phyloP scores from a whole-genome alignment of 2,329 filamentous ascomycete genomes.

The Chaetomiaceae sp. region DNA sequence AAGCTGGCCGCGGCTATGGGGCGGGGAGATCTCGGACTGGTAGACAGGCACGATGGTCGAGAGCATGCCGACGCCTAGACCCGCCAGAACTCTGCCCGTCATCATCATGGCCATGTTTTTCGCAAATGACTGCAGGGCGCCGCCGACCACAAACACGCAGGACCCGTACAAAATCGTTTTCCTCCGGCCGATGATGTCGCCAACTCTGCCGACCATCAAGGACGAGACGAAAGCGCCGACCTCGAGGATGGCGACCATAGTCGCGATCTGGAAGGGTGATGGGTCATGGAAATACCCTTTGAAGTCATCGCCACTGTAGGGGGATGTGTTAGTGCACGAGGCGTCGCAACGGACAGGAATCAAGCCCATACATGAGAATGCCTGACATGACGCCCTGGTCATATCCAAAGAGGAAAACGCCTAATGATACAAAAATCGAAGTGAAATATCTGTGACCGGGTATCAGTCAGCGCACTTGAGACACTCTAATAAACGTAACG shows the following conservation, averaged over 20 bases:
- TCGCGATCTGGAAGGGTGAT: conserved; percentile 79
- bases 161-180: conserved; percentile 92
- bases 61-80: conserved; percentile 78
- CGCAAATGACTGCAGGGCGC: conserved; percentile 76
- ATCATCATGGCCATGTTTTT: conserved; percentile 86
- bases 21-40: conserved; percentile 91
- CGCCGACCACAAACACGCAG: conserved; percentile 77
- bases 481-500: too few relatives aligned
- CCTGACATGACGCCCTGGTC: conserved; percentile 86
- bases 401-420: conserved; percentile 84
- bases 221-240: conserved; percentile 89
- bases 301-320: conserved; percentile 70
- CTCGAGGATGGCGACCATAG: conserved; percentile 96
- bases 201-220: conserved; percentile 75
- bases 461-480: conserved; percentile 23
- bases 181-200: conserved; percentile 84
- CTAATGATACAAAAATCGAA: conserved; percentile 80
- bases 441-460: conserved; percentile 70
- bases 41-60: conserved; percentile 92
- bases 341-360: not conserved
- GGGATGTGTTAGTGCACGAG: not conserved
- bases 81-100: conserved; percentile 73
- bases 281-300: conserved; percentile 90
- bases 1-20: conserved; percentile 90
- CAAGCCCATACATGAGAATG: conserved; percentile 53